These are phyloP conservation scores for Oxytropis ochrocephala DNA, from an alignment of 306 rosid genomes.

Conservation along the genomic window DNA sequence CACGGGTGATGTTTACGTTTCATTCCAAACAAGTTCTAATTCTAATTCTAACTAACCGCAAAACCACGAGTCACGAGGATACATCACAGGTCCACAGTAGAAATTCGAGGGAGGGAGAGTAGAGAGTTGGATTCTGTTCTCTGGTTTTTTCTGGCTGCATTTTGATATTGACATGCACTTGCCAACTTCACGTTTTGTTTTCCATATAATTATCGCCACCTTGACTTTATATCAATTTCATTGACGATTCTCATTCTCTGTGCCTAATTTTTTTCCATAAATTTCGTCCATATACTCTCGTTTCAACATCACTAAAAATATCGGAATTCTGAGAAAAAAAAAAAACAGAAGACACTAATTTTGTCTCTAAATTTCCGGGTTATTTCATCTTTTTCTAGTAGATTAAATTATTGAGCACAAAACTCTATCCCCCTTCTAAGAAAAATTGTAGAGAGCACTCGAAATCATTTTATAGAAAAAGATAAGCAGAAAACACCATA, in stretches of 20 bases:
- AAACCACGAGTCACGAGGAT: constrained; percentile 19
- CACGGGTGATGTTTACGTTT: constrained; percentile 32
- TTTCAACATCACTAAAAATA: too few species aligned
- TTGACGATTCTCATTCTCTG: constrained; percentile 2
- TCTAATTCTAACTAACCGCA: constrained; percentile 19
- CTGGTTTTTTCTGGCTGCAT: neutral
- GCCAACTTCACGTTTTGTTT: constrained; percentile 13
- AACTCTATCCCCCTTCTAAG: too few species aligned
- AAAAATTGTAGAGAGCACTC: too few species aligned
- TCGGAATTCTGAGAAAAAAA: too few species aligned
- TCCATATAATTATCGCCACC: constrained; percentile 15
- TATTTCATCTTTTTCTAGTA: too few species aligned
- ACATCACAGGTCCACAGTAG: constrained; percentile 23
- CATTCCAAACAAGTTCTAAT: too few species aligned
- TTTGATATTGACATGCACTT: constrained; percentile 23
- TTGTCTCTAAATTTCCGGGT: too few species aligned
- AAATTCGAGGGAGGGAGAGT: constrained; percentile 15
- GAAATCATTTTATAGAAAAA: too few species aligned
- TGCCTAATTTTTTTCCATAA: neutral
- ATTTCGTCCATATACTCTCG: too few species aligned
- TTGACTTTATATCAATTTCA: constrained; percentile 15
- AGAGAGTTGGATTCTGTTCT: constrained; percentile 6
- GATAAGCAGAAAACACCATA: too few species aligned
- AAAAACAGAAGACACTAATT: too few species aligned
- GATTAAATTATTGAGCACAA: too few species aligned